Evolutionary conservation across 176 grass and related monocot species (phyloP).

Genomic region (Puya raimondii): DNA sequence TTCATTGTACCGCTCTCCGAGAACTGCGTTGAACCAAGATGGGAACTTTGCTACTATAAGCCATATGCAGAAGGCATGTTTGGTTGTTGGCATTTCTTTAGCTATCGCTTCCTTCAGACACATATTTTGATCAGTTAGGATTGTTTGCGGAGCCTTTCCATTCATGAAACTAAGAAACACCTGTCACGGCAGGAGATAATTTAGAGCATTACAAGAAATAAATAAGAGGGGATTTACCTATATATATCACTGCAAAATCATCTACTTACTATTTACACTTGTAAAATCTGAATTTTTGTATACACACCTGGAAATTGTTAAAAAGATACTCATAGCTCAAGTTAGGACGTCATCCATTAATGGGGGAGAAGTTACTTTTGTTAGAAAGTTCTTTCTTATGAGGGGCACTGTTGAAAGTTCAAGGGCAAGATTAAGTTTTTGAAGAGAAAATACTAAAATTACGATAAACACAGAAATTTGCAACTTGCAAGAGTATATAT

Average conservation of each 20-base stretch:
- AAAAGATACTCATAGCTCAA: no score
- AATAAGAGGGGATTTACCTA: neutral
- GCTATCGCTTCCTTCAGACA: constrained; percentile 52
- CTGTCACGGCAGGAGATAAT: constrained; percentile 30
- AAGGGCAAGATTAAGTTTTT: no score
- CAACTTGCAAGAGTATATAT: no score
- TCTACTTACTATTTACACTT: no score
- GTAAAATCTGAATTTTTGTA: neutral
- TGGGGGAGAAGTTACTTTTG: no score
- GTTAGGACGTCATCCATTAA: no score
- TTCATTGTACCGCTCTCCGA: constrained; percentile 39
- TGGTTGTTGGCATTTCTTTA: constrained; percentile 51
- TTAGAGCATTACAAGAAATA: constrained; percentile 1
- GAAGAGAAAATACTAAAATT: no score
- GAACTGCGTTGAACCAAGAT: constrained; percentile 54
- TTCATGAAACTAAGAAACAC: constrained; percentile 80
- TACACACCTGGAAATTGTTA: neutral
- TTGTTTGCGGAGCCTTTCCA: constrained; percentile 47
- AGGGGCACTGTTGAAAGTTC: no score
- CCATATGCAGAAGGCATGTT: constrained; percentile 59
- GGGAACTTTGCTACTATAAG: constrained; percentile 37
- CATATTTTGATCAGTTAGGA: constrained; percentile 61
- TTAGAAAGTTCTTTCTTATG: no score
- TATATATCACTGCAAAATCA: no score
- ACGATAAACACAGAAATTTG: no score